phyloP scores from a whole-genome alignment of 2,329 filamentous ascomycete genomes.

The Sporothrix mexicana region DNA sequence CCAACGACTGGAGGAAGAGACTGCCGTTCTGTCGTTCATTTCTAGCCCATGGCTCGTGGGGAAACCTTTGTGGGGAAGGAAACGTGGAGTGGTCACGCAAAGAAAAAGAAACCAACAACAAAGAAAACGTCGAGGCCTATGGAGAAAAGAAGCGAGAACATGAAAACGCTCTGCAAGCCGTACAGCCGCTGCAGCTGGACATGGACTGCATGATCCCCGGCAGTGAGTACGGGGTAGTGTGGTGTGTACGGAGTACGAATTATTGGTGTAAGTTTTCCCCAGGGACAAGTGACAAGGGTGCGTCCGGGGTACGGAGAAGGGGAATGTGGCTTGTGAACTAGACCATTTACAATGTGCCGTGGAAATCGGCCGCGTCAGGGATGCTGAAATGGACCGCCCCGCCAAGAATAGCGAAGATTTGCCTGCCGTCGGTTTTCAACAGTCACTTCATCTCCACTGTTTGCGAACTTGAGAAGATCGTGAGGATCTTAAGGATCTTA shows the following conservation, averaged over 20 bases:
- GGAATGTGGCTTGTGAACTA: not conserved
- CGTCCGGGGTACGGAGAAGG: not conserved
- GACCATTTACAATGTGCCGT: not conserved
- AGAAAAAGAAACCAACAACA: not conserved
- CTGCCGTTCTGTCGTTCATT: not conserved
- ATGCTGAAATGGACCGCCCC: not conserved
- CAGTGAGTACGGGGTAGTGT: not conserved
- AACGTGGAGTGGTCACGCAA: slow-evolving; percentile 2
- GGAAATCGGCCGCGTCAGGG: not conserved
- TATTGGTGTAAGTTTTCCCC: not conserved
- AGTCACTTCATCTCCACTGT: not conserved
- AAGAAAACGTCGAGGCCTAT: not conserved
- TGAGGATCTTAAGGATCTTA: not conserved
- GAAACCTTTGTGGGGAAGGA: not conserved
- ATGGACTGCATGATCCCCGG: not conserved
- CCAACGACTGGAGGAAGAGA: not conserved
- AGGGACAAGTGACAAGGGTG: not conserved
- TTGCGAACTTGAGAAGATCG: not conserved
- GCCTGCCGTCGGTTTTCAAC: not conserved
- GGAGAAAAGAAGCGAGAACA: not conserved
- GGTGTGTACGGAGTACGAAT: too few relatives aligned
- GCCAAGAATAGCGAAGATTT: not conserved
- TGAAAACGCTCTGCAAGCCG: not conserved
- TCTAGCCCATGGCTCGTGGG: not conserved
- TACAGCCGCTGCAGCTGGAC: slow-evolving; percentile 5